These are phyloP conservation scores for Kodamaea anthophila DNA, from an alignment of 1,139 yeast genomes.

Conservation along the genomic window DNA sequence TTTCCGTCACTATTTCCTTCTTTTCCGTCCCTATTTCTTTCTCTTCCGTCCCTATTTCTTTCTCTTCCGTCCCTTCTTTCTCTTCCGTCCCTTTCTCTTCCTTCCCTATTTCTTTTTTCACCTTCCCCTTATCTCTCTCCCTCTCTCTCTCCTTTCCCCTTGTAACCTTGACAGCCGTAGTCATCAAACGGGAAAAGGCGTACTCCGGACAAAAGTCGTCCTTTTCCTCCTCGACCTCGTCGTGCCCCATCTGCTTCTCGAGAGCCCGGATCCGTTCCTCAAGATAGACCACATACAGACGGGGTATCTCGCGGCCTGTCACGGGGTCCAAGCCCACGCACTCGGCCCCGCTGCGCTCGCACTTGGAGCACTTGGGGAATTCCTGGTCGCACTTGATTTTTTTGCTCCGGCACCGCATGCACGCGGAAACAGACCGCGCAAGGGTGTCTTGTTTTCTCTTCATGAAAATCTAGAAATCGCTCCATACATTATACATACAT, in stretches of 20 bases:
- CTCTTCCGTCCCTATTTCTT: too few species aligned
- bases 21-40: too few species aligned
- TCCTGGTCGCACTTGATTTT: slow-evolving; percentile 81
- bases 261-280: slow-evolving; percentile 58
- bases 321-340: slow-evolving; percentile 85
- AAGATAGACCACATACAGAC: slow-evolving; percentile 70
- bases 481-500: too few species aligned
- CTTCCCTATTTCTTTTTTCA: not conserved
- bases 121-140: slow-evolving; percentile 5
- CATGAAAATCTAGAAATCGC: not conserved
- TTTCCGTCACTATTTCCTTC: slow-evolving; percentile 6
- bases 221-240: too few species aligned
- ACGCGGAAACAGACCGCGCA: slow-evolving; percentile 65
- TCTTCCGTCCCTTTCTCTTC: too few species aligned
- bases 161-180: slow-evolving; percentile 67
- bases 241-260: slow-evolving; percentile 26
- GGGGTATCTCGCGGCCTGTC: slow-evolving; percentile 79
- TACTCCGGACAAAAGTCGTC: too few species aligned
- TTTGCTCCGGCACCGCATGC: slow-evolving; percentile 73
- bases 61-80: too few species aligned
- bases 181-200: slow-evolving; percentile 66
- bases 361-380: slow-evolving; percentile 71
- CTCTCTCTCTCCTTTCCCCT: not conserved
- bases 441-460: slow-evolving; percentile 15
- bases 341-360: slow-evolving; percentile 61